These are phyloP conservation scores for Conringia planisiliqua DNA, from an alignment of 345 rosid species.

Conservation along the genomic window DNA sequence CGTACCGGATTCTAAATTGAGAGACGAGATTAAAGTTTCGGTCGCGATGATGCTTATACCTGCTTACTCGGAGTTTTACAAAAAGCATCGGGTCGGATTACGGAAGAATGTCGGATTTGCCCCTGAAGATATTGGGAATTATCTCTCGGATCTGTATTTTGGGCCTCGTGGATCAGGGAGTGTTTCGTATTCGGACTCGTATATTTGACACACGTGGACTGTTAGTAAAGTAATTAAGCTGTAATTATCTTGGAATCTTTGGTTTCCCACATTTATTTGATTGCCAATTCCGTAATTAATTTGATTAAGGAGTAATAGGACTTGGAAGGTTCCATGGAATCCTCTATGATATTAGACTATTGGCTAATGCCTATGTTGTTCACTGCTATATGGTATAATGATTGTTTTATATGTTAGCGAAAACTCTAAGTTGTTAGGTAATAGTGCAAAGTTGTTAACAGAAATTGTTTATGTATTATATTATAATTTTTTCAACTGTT, in stretches of 20 bases:
- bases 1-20: conserved; percentile 49
- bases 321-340: too few relatives aligned
- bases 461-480: too few relatives aligned
- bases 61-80: conserved; percentile 41
- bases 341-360: too few relatives aligned
- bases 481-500: too few relatives aligned
- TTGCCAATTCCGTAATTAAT: background rate
- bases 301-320: too few relatives aligned
- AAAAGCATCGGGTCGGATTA: conserved; percentile 26
- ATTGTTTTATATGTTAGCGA: too few relatives aligned
- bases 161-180: conserved; percentile 13
- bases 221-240: background rate
- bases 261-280: background rate
- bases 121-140: conserved; percentile 62
- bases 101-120: conserved; percentile 42
- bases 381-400: too few relatives aligned
- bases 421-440: too few relatives aligned
- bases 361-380: too few relatives aligned
- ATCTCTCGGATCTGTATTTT: conserved; percentile 48
- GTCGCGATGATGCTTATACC: conserved; percentile 43
- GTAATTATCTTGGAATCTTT: background rate
- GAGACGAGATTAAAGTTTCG: conserved; percentile 57
- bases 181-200: conserved; percentile 1
- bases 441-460: too few relatives aligned
- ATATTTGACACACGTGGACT: background rate